Base-by-base conservation (phyloP, 768 basidiomycete species). In the Pisolithus albus region DNA sequence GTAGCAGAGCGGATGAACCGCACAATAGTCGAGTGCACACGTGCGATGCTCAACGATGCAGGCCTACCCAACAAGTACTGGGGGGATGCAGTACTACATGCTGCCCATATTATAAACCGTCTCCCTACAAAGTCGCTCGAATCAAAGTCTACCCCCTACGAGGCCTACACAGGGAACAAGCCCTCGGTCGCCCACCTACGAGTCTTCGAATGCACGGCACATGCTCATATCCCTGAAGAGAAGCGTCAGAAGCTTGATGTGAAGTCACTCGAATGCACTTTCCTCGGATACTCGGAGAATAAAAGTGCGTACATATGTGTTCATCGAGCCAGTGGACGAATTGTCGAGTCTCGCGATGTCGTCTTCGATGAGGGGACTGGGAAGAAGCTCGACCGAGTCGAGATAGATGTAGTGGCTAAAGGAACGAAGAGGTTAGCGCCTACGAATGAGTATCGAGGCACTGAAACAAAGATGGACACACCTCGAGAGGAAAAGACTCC, bases 1-100 rank as follows among this genome's bases (percentile, higher is more conserved):
- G 64, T 75, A 4, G 72, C 73, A 3, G 72, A 79, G 51, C 53
- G 67, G 2, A 53, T 54, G 1, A 76, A 77, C 40, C 53, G 66
- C 4, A 69, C 66, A 0, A 56, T 78, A 32, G 52, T 59, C 0
- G 66, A 74, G 26, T 58, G 56, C 11, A 58, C 66, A 2, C 56
- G 54, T 9, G 56, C 68, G 0, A 68, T 75, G 60, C 60, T 74
- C 1, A 51, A 19, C 4, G 37, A 46, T 7, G 30, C 51, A 11
- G 30, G 30, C 5, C 37, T 52, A 6, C 51, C 44, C 6, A 52
- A 52, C 5, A 24, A 15, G 7, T 52, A 47, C 39, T 52, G 46
- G 51, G 51, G 51, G 10, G 46, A 52, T n/a, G 46, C 51, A 0
- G 36, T 47, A 16, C 19, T 51, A 6, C 21, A 34, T 19, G 15